Evolutionary conservation across 2,329 filamentous ascomycete genomes (phyloP).

Genomic region (Atkinsonella texensis): DNA sequence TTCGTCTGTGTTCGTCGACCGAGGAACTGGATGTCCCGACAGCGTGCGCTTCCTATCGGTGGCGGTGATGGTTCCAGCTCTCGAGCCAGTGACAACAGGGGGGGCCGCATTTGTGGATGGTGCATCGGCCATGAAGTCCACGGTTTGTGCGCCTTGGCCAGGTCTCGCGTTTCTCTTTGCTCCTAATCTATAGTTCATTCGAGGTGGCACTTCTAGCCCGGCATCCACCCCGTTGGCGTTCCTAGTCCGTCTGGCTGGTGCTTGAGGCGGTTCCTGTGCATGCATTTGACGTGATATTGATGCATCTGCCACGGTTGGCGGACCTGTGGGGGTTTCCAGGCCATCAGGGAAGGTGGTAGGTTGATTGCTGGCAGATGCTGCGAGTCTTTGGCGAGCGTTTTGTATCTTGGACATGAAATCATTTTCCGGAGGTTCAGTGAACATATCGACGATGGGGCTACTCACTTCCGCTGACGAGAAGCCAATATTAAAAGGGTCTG

Average conservation of each 20-base stretch:
- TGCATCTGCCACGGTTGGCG: constrained; percentile 12
- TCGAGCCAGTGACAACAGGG: constrained; percentile 20
- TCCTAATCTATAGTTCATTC: constrained; percentile 46
- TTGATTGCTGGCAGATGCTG: constrained; percentile 24
- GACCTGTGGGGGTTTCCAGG: constrained; percentile 46
- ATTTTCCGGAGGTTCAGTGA: constrained; percentile 32
- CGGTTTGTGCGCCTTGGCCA: constrained; percentile 18
- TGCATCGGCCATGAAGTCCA: constrained; percentile 31
- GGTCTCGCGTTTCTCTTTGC: constrained; percentile 28
- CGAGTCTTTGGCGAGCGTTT: constrained; percentile 35
- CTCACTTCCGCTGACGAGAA: constrained; percentile 29
- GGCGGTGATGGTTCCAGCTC: constrained; percentile 27
- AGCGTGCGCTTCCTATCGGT: constrained; percentile 77
- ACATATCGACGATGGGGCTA: constrained; percentile 28
- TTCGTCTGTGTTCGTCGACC: constrained; percentile 43
- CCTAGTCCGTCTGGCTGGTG: constrained; percentile 40
- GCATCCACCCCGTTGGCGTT: constrained; percentile 40
- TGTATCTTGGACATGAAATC: constrained; percentile 46
- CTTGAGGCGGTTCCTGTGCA: constrained; percentile 36
- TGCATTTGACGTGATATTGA: constrained; percentile 13
- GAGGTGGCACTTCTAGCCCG: constrained; percentile 47
- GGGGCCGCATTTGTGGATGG: constrained; percentile 23
- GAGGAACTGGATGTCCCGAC: constrained; percentile 63
- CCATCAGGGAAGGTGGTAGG: constrained; percentile 34
- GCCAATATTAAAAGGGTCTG: constrained; percentile 41